These are phyloP conservation scores for Immersiella caudata DNA, from an alignment of 495 filamentous ascomycete species.

Conservation along the genomic window DNA sequence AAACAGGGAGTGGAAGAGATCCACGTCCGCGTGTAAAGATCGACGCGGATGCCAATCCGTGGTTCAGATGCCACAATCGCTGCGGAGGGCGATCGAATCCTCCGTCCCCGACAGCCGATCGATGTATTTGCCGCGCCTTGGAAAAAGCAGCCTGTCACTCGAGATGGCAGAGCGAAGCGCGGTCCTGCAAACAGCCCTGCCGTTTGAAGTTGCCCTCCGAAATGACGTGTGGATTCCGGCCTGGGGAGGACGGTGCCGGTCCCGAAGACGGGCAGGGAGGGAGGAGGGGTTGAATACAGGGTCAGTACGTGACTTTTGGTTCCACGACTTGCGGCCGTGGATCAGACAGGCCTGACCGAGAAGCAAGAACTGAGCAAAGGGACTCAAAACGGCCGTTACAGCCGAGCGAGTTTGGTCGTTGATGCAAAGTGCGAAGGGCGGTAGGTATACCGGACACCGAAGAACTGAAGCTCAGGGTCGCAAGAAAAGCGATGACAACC, in stretches of 20 bases:
- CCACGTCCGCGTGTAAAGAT: slow-evolving; percentile 4
- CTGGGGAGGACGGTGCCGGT: not conserved
- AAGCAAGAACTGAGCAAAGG: not conserved
- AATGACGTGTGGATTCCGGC: slow-evolving; percentile 17
- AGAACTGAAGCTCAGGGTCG: not conserved
- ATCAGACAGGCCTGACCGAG: slow-evolving; percentile 6
- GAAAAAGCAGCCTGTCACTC: not conserved
- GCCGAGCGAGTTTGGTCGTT: not conserved
- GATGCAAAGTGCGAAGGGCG: not conserved
- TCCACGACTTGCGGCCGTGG: slow-evolving; percentile 10
- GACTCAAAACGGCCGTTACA: not conserved
- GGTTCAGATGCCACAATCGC: not conserved
- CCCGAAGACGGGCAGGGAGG: not conserved
- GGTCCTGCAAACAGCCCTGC: not conserved
- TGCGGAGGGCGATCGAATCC: slow-evolving; percentile 2
- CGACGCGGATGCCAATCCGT: slow-evolving; percentile 1
- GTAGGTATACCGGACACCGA: slow-evolving; percentile 13
- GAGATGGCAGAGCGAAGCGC: not conserved
- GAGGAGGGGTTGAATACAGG: not conserved
- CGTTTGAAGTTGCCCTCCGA: slow-evolving; percentile 8
- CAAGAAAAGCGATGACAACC: not conserved
- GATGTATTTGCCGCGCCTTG: not conserved
- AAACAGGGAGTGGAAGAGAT: not conserved
- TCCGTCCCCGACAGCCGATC: not conserved
- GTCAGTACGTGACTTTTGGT: not conserved